These are phyloP conservation scores for Paraphoma chrysanthemicola DNA, from an alignment of 2,329 filamentous ascomycete genomes.

Conservation along the genomic window DNA sequence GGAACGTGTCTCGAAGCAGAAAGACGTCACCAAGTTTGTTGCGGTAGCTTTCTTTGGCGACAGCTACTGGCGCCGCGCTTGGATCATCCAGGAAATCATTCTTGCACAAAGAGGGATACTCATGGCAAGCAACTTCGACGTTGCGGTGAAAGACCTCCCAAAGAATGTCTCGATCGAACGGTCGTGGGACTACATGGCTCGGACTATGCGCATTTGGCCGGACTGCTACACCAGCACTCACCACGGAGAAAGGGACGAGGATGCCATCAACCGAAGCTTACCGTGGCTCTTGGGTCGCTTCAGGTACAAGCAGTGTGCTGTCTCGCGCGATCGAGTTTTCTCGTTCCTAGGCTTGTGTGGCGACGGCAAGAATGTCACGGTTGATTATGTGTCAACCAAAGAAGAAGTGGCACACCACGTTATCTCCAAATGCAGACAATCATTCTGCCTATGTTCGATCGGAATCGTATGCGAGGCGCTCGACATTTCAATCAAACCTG, in stretches of 20 bases:
- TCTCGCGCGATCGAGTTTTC: not conserved
- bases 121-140: not conserved
- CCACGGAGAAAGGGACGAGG: not conserved
- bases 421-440: not conserved
- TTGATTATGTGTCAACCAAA: not conserved
- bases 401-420: not conserved
- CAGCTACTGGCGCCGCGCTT: not conserved
- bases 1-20: not conserved
- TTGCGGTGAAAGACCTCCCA: not conserved
- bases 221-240: not conserved
- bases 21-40: not conserved
- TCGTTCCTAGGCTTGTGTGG: not conserved
- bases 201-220: not conserved
- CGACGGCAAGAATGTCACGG: not conserved
- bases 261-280: not conserved
- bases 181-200: not conserved
- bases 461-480: not conserved
- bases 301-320: not conserved
- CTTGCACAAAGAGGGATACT: not conserved
- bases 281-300: not conserved
- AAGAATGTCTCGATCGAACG: not conserved
- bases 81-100: not conserved
- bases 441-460: not conserved
- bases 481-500: not conserved
- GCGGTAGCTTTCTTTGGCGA: not conserved